Conservation (phyloP, 176 grass and related monocot species). For the Metroxylon sagu region DNA sequence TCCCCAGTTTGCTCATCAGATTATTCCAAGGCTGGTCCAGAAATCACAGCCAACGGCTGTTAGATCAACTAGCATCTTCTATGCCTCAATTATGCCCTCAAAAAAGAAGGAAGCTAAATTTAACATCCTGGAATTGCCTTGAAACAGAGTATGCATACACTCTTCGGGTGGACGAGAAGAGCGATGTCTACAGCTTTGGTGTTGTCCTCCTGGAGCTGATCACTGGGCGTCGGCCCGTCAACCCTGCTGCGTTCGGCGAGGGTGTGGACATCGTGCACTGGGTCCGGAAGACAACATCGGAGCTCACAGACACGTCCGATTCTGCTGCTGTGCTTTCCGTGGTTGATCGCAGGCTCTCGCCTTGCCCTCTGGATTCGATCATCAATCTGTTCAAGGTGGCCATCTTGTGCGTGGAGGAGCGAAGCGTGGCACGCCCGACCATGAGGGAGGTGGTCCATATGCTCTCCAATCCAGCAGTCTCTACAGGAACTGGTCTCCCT, state of each 20-base stretch:
- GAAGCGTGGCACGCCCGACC: background rate
- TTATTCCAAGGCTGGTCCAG: too few species aligned
- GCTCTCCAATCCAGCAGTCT: background rate
- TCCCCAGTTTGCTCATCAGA: too few species aligned
- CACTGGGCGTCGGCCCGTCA: too few species aligned
- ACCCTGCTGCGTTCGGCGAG: too few species aligned
- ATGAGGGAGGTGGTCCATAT: constrained; percentile 15
- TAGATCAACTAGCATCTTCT: too few species aligned
- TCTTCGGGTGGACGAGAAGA: background rate
- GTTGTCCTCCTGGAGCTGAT: too few species aligned
- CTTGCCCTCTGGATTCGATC: background rate
- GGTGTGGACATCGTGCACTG: background rate
- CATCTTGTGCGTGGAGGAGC: constrained; percentile 5
- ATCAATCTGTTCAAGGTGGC: constrained; percentile 12
- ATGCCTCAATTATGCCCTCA: too few species aligned
- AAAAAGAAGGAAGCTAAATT: too few species aligned
- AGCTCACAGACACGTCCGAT: background rate
- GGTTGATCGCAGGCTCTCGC: background rate
- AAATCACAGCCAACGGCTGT: too few species aligned
- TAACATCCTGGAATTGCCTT: background rate
- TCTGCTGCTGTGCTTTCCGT: background rate
- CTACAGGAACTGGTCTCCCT: too few species aligned
- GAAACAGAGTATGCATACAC: constrained; percentile 5
- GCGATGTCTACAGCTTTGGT: too few species aligned
- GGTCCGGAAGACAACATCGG: background rate